phyloP scores from a whole-genome alignment of 163 green algal genomes.

The Picocystis sp. region DNA sequence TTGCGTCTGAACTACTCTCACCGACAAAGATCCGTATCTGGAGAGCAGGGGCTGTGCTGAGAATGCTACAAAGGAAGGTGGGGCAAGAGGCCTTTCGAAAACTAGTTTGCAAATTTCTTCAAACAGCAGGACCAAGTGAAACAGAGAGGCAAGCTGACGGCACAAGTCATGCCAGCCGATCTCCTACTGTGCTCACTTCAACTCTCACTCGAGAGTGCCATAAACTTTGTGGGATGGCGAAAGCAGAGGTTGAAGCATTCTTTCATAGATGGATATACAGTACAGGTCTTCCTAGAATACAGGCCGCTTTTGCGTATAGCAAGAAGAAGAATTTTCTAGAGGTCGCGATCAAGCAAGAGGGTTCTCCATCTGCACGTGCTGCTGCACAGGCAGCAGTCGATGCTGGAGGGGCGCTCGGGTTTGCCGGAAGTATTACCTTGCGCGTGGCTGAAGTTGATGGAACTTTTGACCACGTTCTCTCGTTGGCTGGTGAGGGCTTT shows the following conservation, averaged over 20 bases:
- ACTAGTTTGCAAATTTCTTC: constrained; percentile 30
- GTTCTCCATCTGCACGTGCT: constrained; percentile 3
- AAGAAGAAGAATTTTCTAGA: constrained; percentile 25
- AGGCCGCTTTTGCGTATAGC: constrained; percentile 26
- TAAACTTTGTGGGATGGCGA: constrained; percentile 2
- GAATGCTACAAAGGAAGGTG: constrained; percentile 35
- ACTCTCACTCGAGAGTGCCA: not conserved
- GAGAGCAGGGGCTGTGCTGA: constrained; percentile 34
- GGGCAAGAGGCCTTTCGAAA: constrained; percentile 31
- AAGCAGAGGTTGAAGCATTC: constrained; percentile 30
- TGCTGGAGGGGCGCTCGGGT: constrained; percentile 5
- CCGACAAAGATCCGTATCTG: constrained; percentile 16
- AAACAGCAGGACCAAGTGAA: constrained; percentile 25
- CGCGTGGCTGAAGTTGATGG: too few species aligned
- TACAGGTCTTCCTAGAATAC: constrained; percentile 23
- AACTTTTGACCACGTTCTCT: too few species aligned
- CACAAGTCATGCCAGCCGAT: not conserved
- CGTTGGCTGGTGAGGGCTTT: too few species aligned
- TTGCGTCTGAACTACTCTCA: constrained; percentile 24
- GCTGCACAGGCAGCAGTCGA: constrained; percentile 11
- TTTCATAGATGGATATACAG: constrained; percentile 38
- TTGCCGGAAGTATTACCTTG: too few species aligned
- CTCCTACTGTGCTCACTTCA: not conserved
- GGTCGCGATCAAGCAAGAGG: constrained; percentile 30
- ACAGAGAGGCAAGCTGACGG: constrained; percentile 4